Evolutionary conservation across 2,329 filamentous ascomycete species (phyloP).

Genomic region (Fusarium sp.): DNA sequence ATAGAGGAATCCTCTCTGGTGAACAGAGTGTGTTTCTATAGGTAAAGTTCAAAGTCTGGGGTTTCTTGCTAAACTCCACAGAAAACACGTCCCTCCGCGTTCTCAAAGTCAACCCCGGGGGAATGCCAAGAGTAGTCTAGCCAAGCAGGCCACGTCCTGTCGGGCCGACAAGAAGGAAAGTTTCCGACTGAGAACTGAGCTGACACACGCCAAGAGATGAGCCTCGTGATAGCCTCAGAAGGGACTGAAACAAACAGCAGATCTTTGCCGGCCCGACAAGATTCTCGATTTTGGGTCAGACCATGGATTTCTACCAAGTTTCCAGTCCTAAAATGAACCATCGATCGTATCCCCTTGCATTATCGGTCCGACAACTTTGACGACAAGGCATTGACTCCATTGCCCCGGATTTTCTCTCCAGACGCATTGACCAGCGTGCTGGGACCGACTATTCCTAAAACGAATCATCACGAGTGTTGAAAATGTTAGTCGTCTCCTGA

Average conservation of each 20-base stretch:
- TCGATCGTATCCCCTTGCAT: too few species aligned
- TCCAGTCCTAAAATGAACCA: background rate
- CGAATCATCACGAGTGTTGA: too few species aligned
- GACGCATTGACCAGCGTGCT: too few species aligned
- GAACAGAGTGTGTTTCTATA: background rate
- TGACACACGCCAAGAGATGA: slow-evolving; percentile 12
- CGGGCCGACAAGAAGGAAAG: slow-evolving; percentile 7
- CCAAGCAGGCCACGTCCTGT: background rate
- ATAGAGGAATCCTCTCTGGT: background rate
- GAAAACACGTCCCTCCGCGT: slow-evolving; percentile 17
- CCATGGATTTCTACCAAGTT: background rate
- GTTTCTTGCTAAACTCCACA: slow-evolving; percentile 29
- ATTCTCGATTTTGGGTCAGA: slow-evolving; percentile 13
- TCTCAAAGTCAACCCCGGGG: background rate
- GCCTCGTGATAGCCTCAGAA: slow-evolving; percentile 28
- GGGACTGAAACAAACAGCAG: rapidly evolving
- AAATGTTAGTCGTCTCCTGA: background rate
- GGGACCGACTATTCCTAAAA: too few species aligned
- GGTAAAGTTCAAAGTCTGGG: slow-evolving; percentile 25
- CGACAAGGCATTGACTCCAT: too few species aligned
- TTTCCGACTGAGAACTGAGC: slow-evolving; percentile 4
- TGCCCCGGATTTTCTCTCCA: too few species aligned
- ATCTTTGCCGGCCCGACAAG: slow-evolving; percentile 17
- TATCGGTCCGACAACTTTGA: too few species aligned
- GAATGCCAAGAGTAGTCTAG: slow-evolving; percentile 12